A percentile compares a stretch with the other conserved stretches of the same genome.
These are phyloP conservation scores for Blastocladiella emersonii DNA, from an alignment of 371 early-diverging fungal species.

Conservation along the genomic window DNA sequence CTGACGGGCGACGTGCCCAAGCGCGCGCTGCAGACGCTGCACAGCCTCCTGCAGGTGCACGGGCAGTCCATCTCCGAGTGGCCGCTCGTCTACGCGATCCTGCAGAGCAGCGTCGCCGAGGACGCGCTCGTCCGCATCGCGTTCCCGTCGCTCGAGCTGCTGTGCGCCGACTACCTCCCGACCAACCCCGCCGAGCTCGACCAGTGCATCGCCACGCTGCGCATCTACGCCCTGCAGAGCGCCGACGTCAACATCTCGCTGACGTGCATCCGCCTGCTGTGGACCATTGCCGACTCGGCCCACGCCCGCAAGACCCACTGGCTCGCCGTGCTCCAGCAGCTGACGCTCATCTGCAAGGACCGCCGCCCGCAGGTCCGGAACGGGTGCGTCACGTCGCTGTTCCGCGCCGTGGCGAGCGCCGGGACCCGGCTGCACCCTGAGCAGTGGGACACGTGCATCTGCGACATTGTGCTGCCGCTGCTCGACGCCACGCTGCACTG, in stretches of 20 bases:
- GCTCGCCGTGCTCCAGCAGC: constrained; percentile 67
- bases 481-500: constrained; percentile 14
- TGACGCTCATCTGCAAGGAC: constrained; percentile 74
- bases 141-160: constrained; percentile 83
- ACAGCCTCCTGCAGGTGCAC: not conserved
- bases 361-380: constrained; percentile 83
- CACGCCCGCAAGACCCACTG: constrained; percentile 22
- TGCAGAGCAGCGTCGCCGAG: not conserved
- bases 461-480: constrained; percentile 78
- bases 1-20: constrained; percentile 5
- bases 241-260: constrained; percentile 90
- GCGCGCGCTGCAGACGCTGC: constrained; percentile 2
- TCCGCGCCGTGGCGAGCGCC: constrained; percentile 79
- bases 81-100: not conserved
- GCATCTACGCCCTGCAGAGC: constrained; percentile 62
- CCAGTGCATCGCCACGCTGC: constrained; percentile 68
- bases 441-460: constrained; percentile 75
- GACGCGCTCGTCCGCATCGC: constrained; percentile 56
- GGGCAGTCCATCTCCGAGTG: constrained; percentile 5
- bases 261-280: constrained; percentile 80
- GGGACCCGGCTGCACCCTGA: constrained; percentile 48
- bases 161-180: constrained; percentile 88
- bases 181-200: constrained; percentile 54
- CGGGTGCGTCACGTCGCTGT: constrained; percentile 85
- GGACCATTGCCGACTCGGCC: constrained; percentile 61